Conservation (phyloP, 768 basidiomycete species). For the Lentinus brumalis region DNA sequence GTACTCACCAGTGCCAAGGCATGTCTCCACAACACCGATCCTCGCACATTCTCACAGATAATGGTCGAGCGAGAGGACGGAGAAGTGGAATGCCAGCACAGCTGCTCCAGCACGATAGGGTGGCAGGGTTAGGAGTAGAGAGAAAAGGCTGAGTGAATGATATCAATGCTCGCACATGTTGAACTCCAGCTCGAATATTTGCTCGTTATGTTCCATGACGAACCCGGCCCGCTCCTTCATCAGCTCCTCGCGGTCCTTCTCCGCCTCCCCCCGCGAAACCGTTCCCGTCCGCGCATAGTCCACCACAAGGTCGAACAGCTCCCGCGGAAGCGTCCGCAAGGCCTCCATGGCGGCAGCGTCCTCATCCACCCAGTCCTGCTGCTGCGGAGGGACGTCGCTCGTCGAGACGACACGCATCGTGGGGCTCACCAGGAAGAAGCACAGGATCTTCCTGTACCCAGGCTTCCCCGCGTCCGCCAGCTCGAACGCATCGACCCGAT, state of each 20-base stretch:
- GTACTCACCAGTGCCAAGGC: too few species aligned
- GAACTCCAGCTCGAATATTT: conserved; percentile 18
- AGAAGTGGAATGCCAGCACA: too few species aligned
- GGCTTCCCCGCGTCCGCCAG: conserved; percentile 35
- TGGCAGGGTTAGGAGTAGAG: too few species aligned
- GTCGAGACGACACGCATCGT: conserved; percentile 32
- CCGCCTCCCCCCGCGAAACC: conserved; percentile 16
- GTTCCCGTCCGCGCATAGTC: background rate
- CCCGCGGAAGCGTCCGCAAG: conserved; percentile 17
- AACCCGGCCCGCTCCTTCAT: conserved; percentile 23
- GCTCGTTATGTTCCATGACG: conserved; percentile 11
- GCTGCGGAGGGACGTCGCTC: conserved; percentile 36
- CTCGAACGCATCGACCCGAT: conserved; percentile 37
- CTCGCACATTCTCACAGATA: too few species aligned
- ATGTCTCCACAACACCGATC: too few species aligned
- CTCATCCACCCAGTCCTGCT: conserved; percentile 26
- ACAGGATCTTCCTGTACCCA: conserved; percentile 42
- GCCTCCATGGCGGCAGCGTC: background rate
- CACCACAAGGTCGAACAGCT: conserved; percentile 22
- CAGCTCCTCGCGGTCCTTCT: conserved; percentile 16
- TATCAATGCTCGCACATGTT: conserved; percentile 39
- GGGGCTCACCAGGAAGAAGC: conserved; percentile 42
- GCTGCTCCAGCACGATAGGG: too few species aligned
- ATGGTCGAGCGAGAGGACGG: too few species aligned
- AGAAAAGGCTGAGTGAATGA: conserved; percentile 11